Evolutionary conservation across 202 grass and related monocot genomes (phyloP), one percentile per base, ranked within the genome.

Genomic region (Digitaria exilis): DNA sequence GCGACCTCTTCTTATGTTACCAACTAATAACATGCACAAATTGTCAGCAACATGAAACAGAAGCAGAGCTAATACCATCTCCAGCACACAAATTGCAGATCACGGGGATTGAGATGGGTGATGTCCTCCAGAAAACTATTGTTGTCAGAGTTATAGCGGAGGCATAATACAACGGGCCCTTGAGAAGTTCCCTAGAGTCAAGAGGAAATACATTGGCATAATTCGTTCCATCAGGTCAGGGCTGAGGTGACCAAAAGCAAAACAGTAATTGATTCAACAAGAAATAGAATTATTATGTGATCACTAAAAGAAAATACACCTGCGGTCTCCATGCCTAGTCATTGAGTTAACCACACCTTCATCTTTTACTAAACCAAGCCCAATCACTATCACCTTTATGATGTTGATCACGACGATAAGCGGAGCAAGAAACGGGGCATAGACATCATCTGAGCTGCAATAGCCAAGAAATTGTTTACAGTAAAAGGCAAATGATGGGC

Each of bases 11-110:
- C 17, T 34, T 19, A 7, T 22, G 7, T 56, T 56, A 24, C 9
- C 3, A 56, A 3, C 7, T 4, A 37, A 7, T 5, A 8, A 22
- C 63, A 44, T 0, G 8, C 3, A 65, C 14, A 25, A 41, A 32
- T 2, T 80, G 28, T 25, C 22, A 12, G 22, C 1, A 16, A n/a
- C 0, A 64, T 14, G 16, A 39, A 39, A 39, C 4, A 39, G 37
- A 78, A 37, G 68, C 24, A 76, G 42, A 63, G 61, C 46, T 17
- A 37, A 31, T 94, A 98, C 93, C 96, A 15, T 98, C 93, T 75
- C 93, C 96, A 0, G 96, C 91, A 79, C 87, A 98, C 50, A 96
- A 52, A 49, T 98, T 98, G 85, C 93, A 98, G 58, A 98, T 80
- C 51, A 85, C 84, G 21, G 93, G 81, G 12, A 96, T 86, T 54